These are phyloP conservation scores for Eragrostis nindensis DNA, from an alignment of 176 grass and related monocot genomes.

Conservation along the genomic window DNA sequence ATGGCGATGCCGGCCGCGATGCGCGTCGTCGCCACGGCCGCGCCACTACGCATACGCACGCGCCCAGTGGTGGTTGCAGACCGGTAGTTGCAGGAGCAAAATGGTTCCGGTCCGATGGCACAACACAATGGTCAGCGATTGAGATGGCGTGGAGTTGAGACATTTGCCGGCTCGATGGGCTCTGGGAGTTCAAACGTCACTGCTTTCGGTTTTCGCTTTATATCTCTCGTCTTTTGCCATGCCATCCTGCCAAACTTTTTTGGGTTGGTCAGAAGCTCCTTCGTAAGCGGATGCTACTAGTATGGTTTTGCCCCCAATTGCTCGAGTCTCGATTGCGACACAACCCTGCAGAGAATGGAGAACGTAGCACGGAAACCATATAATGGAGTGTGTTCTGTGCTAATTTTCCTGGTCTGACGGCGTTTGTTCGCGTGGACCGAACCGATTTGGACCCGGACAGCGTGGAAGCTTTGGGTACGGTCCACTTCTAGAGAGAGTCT, in stretches of 20 bases:
- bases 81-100: not conserved
- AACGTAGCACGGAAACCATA: not conserved
- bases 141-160: not conserved
- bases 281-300: not conserved
- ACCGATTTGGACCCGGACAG: not conserved
- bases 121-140: not conserved
- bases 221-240: not conserved
- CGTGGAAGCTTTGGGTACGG: not conserved
- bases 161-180: not conserved
- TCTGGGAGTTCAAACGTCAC: constrained; percentile 25
- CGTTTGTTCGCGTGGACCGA: not conserved
- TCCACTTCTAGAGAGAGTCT: not conserved
- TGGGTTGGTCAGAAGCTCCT: not conserved
- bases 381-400: not conserved
- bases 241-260: not conserved
- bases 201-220: not conserved
- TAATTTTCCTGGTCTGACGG: not conserved
- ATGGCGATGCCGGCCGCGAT: constrained; percentile 26
- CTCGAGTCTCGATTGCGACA: too few species aligned
- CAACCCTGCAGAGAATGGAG: too few species aligned
- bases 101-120: constrained; percentile 16
- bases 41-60: constrained; percentile 4
- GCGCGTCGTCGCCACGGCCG: not conserved
- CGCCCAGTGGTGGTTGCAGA: not conserved
- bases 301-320: too few species aligned